These are phyloP conservation scores for Corymbia citriodora DNA, from an alignment of 441 rosid genomes.

Conservation along the genomic window DNA sequence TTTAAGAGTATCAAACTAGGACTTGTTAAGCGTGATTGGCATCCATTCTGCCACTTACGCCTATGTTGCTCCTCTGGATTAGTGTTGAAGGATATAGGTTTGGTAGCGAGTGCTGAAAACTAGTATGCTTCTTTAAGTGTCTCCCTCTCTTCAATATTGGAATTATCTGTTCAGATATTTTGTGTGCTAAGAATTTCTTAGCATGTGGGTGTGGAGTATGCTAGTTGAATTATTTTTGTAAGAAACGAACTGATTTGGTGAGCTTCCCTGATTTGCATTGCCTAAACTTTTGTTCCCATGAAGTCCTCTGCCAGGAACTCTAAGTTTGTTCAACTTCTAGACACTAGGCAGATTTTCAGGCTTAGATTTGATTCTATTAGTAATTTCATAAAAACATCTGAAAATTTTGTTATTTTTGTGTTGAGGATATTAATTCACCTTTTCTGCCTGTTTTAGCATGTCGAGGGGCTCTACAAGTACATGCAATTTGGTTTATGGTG, in stretches of 20 bases:
- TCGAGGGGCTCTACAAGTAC: conserved; percentile 67
- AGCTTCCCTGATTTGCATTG: not conserved
- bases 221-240: not conserved
- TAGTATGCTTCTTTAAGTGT: not conserved
- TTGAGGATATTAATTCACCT: not conserved
- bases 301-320: not conserved
- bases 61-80: not conserved
- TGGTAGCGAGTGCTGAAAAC: not conserved
- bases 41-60: not conserved
- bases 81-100: not conserved
- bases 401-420: not conserved
- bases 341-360: not conserved
- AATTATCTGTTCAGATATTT: not conserved
- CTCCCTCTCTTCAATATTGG: not conserved
- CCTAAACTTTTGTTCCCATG: not conserved
- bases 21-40: not conserved
- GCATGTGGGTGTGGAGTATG: not conserved
- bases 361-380: not conserved
- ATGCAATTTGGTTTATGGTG: conserved; percentile 88
- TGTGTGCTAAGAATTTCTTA: not conserved
- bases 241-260: not conserved
- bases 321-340: not conserved
- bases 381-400: not conserved
- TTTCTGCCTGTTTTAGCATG: conserved; percentile 37
- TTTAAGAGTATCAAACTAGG: not conserved